Conservation (phyloP, 352 stramenopile species). For the Phytophthora quininea region DNA sequence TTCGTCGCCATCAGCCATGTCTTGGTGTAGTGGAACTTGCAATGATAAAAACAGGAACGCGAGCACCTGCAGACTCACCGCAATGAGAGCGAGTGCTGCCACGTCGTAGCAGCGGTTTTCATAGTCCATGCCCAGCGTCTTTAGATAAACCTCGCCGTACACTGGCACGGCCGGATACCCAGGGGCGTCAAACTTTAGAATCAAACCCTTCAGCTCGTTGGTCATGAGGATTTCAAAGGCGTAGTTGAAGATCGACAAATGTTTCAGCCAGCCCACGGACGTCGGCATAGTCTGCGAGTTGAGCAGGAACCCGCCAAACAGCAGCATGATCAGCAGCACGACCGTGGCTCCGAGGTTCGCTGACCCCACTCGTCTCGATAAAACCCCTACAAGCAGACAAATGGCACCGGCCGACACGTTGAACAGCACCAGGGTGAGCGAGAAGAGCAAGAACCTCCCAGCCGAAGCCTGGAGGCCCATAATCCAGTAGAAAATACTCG, state of each 20-base stretch:
- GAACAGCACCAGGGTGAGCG: conserved; percentile 67
- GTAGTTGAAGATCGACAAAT: conserved; percentile 82
- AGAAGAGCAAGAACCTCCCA: conserved; percentile 64
- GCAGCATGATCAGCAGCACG: conserved; percentile 72
- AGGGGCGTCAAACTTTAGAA: conserved; percentile 72
- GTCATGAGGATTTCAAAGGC: conserved; percentile 85
- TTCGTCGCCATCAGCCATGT: conserved; percentile 24
- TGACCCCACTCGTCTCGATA: conserved; percentile 57
- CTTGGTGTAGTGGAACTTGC: conserved; percentile 55
- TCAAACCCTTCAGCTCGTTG: conserved; percentile 71
- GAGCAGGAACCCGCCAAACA: conserved; percentile 81
- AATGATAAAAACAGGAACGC: conserved; percentile 65
- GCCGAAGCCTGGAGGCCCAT: conserved; percentile 69
- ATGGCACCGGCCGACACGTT: conserved; percentile 73
- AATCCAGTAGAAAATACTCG: conserved; percentile 84
- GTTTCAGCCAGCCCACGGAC: conserved; percentile 63
- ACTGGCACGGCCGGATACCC: conserved; percentile 69
- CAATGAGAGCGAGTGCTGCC: conserved; percentile 51
- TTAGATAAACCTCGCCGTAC: conserved; percentile 78
- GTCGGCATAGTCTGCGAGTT: conserved; percentile 73
- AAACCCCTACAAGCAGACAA: conserved; percentile 69
- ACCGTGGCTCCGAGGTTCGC: conserved; percentile 73
- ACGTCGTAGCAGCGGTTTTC: conserved; percentile 68
- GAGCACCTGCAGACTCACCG: conserved; percentile 47
- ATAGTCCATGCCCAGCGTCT: conserved; percentile 79